Percentiles rank a stretch among this genome's conserved stretches.
Conservation (phyloP, 331 rosid species). For the Spiraea crenata region DNA sequence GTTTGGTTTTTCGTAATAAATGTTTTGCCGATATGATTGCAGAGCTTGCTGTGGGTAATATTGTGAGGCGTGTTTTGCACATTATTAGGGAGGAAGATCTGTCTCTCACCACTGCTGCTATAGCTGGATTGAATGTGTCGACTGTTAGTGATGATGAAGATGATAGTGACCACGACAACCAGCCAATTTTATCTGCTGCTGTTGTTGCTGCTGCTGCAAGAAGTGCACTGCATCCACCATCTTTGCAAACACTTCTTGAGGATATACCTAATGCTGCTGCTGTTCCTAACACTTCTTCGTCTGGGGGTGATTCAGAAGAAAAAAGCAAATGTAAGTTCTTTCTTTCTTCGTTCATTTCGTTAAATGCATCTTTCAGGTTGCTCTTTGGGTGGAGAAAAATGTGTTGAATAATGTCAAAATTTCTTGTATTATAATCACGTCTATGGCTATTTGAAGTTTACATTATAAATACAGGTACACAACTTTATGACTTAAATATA, state of each 20-base stretch:
- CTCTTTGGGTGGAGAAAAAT: background rate
- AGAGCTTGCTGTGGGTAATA: constrained; percentile 98
- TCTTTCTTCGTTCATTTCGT: constrained; percentile 5
- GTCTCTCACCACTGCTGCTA: constrained; percentile 77
- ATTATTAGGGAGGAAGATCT: constrained; percentile 94
- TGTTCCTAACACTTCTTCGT: constrained; percentile 61
- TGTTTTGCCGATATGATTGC: constrained; percentile 34
- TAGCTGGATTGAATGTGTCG: constrained; percentile 73
- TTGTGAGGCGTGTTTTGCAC: constrained; percentile 91
- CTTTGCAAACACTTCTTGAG: constrained; percentile 93
- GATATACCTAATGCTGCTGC: constrained; percentile 57
- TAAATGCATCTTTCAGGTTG: background rate
- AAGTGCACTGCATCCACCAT: constrained; percentile 88
- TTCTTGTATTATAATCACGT: background rate
- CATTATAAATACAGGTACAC: constrained; percentile 21
- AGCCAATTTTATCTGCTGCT: constrained; percentile 74
- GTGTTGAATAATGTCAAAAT: background rate
- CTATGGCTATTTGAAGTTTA: background rate
- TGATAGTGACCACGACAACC: constrained; percentile 58
- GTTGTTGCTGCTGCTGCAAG: constrained; percentile 93
- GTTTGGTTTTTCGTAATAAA: constrained; percentile 20
- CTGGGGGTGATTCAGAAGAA: constrained; percentile 95
- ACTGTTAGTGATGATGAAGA: constrained; percentile 84
- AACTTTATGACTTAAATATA: background rate
- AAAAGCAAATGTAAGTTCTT: constrained; percentile 71